These are phyloP conservation scores for Pelargonium nanum DNA, from an alignment of 345 rosid genomes.

Conservation along the genomic window DNA sequence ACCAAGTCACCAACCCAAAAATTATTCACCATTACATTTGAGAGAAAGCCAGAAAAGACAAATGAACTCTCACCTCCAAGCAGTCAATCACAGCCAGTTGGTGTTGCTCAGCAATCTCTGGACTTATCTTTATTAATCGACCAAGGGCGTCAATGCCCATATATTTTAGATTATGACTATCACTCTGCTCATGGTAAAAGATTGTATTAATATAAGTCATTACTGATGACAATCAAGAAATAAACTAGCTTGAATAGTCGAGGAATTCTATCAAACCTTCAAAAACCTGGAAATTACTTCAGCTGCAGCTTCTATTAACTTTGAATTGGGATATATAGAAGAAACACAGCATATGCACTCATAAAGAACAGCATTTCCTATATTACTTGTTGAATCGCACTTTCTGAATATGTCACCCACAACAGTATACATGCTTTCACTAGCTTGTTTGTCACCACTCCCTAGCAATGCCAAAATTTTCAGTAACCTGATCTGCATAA, in stretches of 20 bases:
- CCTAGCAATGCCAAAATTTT: constrained; percentile 89
- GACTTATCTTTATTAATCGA: constrained; percentile 73
- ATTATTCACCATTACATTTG: neutral
- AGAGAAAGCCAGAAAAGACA: neutral
- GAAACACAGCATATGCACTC: constrained; percentile 91
- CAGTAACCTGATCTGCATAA: constrained; percentile 73
- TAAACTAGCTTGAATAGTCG: neutral
- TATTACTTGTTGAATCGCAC: constrained; percentile 77
- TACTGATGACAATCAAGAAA: constrained; percentile 1
- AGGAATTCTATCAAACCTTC: constrained; percentile 41
- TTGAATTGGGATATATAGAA: constrained; percentile 67
- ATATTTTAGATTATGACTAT: constrained; percentile 86
- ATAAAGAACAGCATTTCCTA: constrained; percentile 87
- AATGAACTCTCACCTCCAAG: constrained; percentile 66
- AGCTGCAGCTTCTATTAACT: constrained; percentile 85
- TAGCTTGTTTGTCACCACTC: constrained; percentile 90
- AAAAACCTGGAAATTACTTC: constrained; percentile 74
- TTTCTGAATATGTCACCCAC: constrained; percentile 82
- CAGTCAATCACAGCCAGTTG: constrained; percentile 98
- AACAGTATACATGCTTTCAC: constrained; percentile 90
- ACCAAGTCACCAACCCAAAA: neutral
- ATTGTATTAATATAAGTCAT: constrained; percentile 9
- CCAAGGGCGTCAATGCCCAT: constrained; percentile 98
- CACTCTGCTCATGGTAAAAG: constrained; percentile 56
- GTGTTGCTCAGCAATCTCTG: constrained; percentile 96